Percentiles rank a stretch among this genome's conserved stretches.
Conservation (phyloP, 495 filamentous ascomycete species). For the Cryomyces minteri region DNA sequence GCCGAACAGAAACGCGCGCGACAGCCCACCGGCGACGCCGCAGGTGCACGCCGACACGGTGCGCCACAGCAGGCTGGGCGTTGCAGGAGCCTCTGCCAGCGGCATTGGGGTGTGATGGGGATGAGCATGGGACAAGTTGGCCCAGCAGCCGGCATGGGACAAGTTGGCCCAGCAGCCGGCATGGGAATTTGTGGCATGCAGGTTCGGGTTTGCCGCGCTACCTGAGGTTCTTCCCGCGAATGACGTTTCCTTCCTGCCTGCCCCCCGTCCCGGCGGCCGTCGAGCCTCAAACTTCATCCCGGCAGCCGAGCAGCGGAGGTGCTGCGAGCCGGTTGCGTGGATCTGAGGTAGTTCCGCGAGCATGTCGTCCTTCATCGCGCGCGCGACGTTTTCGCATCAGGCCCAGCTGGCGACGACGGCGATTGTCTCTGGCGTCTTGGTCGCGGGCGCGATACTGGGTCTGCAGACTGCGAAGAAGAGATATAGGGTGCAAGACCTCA, state of each 20-base stretch:
- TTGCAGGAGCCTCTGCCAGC: not conserved
- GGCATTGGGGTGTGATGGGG: not conserved
- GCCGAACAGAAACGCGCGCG: slow-evolving; percentile 16
- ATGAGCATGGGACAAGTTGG: no score
- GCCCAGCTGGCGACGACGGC: slow-evolving; percentile 13
- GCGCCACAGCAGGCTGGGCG: slow-evolving; percentile 3
- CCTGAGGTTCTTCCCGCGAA: no score
- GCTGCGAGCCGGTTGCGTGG: no score
- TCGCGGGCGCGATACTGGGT: slow-evolving; percentile 14
- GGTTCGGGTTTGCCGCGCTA: no score
- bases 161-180: no score
- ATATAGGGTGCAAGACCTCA: slow-evolving; percentile 18
- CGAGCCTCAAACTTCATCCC: no score
- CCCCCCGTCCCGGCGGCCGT: no score
- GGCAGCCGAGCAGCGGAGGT: no score
- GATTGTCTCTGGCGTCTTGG: slow-evolving; percentile 11
- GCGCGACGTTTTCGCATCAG: slow-evolving; percentile 8
- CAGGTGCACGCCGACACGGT: slow-evolving; percentile 14
- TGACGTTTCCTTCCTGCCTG: slow-evolving; percentile 61
- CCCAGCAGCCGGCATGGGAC: no score
- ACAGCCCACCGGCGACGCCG: slow-evolving; percentile 15
- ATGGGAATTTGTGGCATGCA: no score
- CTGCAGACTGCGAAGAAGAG: slow-evolving; percentile 17
- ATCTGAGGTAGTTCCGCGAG: not conserved
- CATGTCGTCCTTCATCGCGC: slow-evolving; percentile 13